Evolutionary conservation across 129 eudicot genomes (phyloP), one percentile per base, ranked within the genome.

Genomic region (Lactuca saligna): DNA sequence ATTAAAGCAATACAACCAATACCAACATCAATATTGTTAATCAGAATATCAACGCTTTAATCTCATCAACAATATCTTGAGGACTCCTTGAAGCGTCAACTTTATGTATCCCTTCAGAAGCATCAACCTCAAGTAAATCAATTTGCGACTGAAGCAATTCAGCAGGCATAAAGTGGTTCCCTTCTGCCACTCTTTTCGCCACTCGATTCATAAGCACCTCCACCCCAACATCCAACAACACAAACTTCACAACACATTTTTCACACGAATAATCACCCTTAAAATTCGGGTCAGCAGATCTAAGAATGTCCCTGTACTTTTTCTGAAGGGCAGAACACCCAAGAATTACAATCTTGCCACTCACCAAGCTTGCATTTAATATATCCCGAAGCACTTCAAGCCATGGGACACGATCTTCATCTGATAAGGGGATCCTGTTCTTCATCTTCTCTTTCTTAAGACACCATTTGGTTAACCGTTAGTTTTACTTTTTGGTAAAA

Each of bases 121-220:
- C 95, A 62, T 93, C 97, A 68, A 87, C 80, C 84, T 87, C 82
- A 31, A 93, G 93, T 50, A 80, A 73, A 60, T 83, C 93, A 10
- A 93, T 37, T 35, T 93, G 99, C 25, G 99, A 89, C 54, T 83
- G 88, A 84, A 93, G 73, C 46, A 93, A 83, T 44, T 81, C 73
- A 67, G 81, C 78, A 4, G 99, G 97, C 99, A 89, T 89, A 75
- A 93, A 93, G 80, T 93, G 99, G 63, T 79, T 80, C 62, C 96
- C 95, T 58, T 84, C 84, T 39, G 81, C 88, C 32, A 80, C 84
- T 68, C 99, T 80, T 68, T 79, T 83, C 74, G 75, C 79, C 59
- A 93, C 53, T 48, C 99, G 69, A 54, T 84, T 87, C 68, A 79
- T 80, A 39, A 93, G 93, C 63, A 89, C 84, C 29, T 81, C 85